These are phyloP conservation scores for Sporothrix humicola DNA, from an alignment of 2,329 filamentous ascomycete species.

Conservation along the genomic window DNA sequence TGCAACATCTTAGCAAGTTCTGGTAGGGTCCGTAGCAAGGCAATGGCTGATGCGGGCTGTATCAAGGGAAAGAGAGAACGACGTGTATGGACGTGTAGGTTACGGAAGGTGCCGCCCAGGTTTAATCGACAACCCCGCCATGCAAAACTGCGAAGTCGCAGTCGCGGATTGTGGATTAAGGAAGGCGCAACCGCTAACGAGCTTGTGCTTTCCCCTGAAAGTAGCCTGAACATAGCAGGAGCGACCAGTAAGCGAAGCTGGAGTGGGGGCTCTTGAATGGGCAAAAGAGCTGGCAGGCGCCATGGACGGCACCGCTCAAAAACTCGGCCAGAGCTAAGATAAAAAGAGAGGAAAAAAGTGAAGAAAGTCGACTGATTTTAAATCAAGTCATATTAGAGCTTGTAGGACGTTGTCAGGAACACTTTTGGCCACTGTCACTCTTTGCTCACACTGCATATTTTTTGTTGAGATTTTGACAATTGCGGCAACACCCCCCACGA, in stretches of 20 bases:
- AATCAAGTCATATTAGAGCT: slow-evolving; percentile 4
- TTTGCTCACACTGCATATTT: not conserved
- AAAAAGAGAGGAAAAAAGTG: not conserved
- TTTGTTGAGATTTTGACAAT: not conserved
- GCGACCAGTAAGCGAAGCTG: slow-evolving; percentile 13
- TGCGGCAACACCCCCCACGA: not conserved
- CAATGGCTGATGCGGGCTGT: not conserved
- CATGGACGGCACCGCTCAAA: slow-evolving; percentile 13
- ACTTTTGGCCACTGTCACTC: not conserved
- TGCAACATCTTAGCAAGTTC: not conserved
- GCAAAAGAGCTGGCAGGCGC: not conserved
- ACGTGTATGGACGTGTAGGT: not conserved
- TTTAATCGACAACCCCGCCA: slow-evolving; percentile 16
- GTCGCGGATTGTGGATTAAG: too few relatives aligned
- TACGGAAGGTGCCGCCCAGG: slow-evolving; percentile 22
- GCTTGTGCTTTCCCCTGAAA: not conserved
- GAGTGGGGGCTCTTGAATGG: not conserved
- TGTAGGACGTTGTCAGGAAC: not conserved
- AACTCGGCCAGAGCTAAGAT: slow-evolving; percentile 12
- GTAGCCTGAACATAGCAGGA: slow-evolving; percentile 5
- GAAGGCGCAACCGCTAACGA: not conserved
- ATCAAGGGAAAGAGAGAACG: not conserved
- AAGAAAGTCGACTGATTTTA: slow-evolving; percentile 23
- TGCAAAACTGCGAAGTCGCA: slow-evolving; percentile 10
- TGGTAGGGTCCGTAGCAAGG: not conserved